These are phyloP conservation scores for Lepidium africanum DNA, from an alignment of 345 rosid genomes.

Conservation along the genomic window DNA sequence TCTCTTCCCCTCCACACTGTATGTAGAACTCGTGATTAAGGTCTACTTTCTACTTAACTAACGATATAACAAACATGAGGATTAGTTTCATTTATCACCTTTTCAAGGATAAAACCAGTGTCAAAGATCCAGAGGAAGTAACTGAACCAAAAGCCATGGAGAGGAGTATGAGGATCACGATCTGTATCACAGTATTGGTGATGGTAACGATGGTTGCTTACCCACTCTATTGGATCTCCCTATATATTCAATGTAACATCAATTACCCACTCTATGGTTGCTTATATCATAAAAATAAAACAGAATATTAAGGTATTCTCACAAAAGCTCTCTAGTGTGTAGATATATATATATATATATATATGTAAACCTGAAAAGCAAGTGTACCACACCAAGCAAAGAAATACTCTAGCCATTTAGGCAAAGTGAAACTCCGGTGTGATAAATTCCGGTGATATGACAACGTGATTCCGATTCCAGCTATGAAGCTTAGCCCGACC, in stretches of 20 bases:
- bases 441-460: constrained; percentile 8
- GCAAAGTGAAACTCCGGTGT: constrained; percentile 4
- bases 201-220: constrained; percentile 76
- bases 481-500: background rate
- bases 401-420: constrained; percentile 11
- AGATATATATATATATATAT: no score
- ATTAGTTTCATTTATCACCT: background rate
- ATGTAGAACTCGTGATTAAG: background rate
- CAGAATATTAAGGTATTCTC: background rate
- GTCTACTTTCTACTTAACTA: no score
- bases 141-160: constrained; percentile 77
- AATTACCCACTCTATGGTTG: background rate
- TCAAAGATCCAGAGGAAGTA: constrained; percentile 10
- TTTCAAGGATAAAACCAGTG: background rate
- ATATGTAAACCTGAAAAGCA: background rate
- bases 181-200: constrained; percentile 67
- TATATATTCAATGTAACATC: background rate
- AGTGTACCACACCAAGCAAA: constrained; percentile 12
- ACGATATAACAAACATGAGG: no score
- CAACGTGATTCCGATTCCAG: background rate
- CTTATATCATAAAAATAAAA: no score
- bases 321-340: background rate
- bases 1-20: constrained; percentile 58
- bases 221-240: constrained; percentile 70
- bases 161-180: constrained; percentile 76